A percentile compares a stretch with the other conserved stretches of the same genome.
phyloP scores from a whole-genome alignment of 1,139 yeast species.

The Fermentozyma sake region DNA sequence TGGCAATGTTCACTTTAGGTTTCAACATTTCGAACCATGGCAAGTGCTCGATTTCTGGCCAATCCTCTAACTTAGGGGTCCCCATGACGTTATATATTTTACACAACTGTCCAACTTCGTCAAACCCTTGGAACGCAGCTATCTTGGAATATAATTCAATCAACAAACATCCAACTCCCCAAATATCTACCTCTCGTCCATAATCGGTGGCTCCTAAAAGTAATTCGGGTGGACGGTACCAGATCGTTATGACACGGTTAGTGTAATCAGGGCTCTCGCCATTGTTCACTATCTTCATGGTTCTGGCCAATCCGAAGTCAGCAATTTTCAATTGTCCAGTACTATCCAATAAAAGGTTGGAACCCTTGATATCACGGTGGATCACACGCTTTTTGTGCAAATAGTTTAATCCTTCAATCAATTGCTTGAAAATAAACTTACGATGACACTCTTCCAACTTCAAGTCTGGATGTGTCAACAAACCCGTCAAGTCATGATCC shows the following conservation, averaged over 20 bases:
- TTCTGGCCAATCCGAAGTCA: constrained; percentile 91
- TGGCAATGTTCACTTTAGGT: constrained; percentile 48
- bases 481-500: constrained; percentile 90
- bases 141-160: constrained; percentile 71
- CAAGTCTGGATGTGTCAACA: constrained; percentile 73
- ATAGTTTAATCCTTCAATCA: constrained; percentile 76
- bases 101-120: constrained; percentile 79
- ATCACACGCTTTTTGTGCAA: constrained; percentile 75
- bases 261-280: constrained; percentile 73
- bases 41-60: constrained; percentile 73
- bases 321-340: constrained; percentile 79
- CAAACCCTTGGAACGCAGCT: constrained; percentile 84
- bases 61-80: constrained; percentile 66
- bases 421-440: constrained; percentile 72
- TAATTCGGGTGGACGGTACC: constrained; percentile 97
- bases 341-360: constrained; percentile 74
- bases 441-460: constrained; percentile 60
- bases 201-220: constrained; percentile 86
- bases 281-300: constrained; percentile 53
- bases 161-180: constrained; percentile 95
- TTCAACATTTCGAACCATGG: constrained; percentile 92
- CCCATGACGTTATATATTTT: constrained; percentile 83
- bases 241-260: constrained; percentile 87
- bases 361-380: constrained; percentile 93
- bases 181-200: constrained; percentile 87